These are phyloP conservation scores for Solanum appendiculatum DNA, from an alignment of 257 asterid species.

Conservation along the genomic window DNA sequence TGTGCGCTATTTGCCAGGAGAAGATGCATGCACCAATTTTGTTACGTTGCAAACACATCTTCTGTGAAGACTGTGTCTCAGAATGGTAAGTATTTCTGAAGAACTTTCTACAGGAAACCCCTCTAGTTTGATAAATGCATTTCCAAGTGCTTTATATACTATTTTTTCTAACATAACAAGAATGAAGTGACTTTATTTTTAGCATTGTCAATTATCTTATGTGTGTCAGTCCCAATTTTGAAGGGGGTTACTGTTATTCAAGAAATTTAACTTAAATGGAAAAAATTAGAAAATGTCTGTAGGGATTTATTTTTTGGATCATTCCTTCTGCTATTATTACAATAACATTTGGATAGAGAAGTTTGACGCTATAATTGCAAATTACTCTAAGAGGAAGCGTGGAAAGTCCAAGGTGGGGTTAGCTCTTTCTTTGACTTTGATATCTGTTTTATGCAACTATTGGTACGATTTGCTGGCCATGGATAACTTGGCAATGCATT, in stretches of 20 bases:
- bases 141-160: background rate
- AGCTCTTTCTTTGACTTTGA: background rate
- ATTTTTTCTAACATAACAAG: background rate
- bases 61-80: conserved; percentile 72
- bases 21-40: conserved; percentile 60
- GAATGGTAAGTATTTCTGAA: conserved; percentile 37
- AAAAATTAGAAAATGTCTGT: background rate
- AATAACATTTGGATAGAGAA: background rate
- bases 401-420: background rate
- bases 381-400: background rate
- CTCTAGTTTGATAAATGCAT: background rate
- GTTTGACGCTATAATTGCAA: background rate
- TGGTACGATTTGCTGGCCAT: background rate
- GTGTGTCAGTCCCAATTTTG: background rate
- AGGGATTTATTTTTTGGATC: background rate
- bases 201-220: background rate
- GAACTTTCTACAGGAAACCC: background rate
- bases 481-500: background rate
- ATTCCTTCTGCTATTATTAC: background rate
- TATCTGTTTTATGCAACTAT: background rate
- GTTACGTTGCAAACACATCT: conserved; percentile 59
- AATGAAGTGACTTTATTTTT: background rate
- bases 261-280: background rate
- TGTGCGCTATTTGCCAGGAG: conserved; percentile 72
- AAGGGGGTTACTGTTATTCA: background rate